These are phyloP conservation scores for Diutina mesorugosa DNA, from an alignment of 1,139 yeast genomes.

Conservation along the genomic window DNA sequence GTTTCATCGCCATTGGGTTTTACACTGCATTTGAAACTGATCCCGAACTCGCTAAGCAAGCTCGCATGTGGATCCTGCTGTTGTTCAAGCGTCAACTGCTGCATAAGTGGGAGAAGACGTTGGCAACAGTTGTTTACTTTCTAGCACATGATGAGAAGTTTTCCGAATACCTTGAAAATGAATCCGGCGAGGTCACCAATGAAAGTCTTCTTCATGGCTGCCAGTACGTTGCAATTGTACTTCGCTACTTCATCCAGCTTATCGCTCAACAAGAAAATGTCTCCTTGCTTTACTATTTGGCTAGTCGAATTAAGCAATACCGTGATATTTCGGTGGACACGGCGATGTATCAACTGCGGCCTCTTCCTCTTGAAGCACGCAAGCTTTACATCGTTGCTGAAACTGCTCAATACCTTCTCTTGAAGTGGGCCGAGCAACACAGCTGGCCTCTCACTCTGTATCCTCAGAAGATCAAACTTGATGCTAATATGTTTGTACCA, in stretches of 20 bases:
- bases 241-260: slow-evolving; percentile 46
- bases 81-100: background rate
- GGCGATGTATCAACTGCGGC: slow-evolving; percentile 17
- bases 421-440: slow-evolving; percentile 42
- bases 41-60: slow-evolving; percentile 30
- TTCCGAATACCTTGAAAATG: slow-evolving; percentile 22
- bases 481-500: slow-evolving; percentile 52
- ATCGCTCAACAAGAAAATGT: slow-evolving; percentile 58
- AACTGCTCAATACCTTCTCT: slow-evolving; percentile 52
- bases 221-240: slow-evolving; percentile 41
- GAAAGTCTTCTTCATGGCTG: slow-evolving; percentile 24
- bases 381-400: slow-evolving; percentile 62
- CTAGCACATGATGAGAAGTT: slow-evolving; percentile 70
- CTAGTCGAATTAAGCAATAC: slow-evolving; percentile 72
- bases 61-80: slow-evolving; percentile 58
- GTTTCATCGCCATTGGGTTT: slow-evolving; percentile 55
- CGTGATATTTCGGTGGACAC: slow-evolving; percentile 41
- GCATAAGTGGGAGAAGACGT: slow-evolving; percentile 34
- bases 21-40: slow-evolving; percentile 71
- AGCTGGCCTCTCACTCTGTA: slow-evolving; percentile 68
- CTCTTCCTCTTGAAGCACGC: slow-evolving; percentile 14
- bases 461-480: slow-evolving; percentile 65
- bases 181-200: slow-evolving; percentile 5
- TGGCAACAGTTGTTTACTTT: slow-evolving; percentile 57
- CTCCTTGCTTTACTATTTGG: slow-evolving; percentile 61